Conservation (phyloP, 805 yeast species). For the Saccharomycopsis selenospora region DNA sequence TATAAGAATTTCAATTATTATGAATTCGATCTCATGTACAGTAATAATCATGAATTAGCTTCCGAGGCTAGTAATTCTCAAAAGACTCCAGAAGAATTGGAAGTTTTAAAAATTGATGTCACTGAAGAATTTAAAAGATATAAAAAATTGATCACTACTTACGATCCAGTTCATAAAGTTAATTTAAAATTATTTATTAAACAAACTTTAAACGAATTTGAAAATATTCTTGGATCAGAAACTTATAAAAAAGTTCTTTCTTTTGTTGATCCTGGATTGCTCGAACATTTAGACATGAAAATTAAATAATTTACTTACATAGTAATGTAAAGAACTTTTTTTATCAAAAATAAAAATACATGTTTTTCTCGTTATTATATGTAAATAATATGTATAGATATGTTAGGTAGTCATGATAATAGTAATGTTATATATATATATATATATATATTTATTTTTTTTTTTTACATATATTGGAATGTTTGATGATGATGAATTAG, state of each 20-base stretch:
- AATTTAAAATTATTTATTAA: conserved; percentile 40
- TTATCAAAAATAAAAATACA: too few species aligned
- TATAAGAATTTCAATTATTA: conserved; percentile 37
- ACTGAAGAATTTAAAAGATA: conserved; percentile 39
- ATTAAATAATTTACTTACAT: too few species aligned
- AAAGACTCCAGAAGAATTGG: conserved; percentile 24
- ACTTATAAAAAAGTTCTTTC: conserved; percentile 33
- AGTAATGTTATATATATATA: too few species aligned
- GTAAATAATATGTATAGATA: too few species aligned
- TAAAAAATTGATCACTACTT: conserved; percentile 30
- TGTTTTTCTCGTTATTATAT: too few species aligned
- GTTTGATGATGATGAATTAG: too few species aligned
- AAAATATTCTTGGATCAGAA: conserved; percentile 24
- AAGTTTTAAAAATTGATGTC: conserved; percentile 25
- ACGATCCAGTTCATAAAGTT: conserved; percentile 50
- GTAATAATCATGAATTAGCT: conserved; percentile 22
- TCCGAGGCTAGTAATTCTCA: conserved; percentile 26
- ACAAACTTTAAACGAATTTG: conserved; percentile 27
- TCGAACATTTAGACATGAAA: conserved; percentile 27
- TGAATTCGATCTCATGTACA: conserved; percentile 28
- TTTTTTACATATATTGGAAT: too few species aligned
- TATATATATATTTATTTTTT: too few species aligned
- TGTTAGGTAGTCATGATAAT: too few species aligned
- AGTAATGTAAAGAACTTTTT: too few species aligned
- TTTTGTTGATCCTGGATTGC: conserved; percentile 27